Evolutionary conservation across 441 rosid species (phyloP).

Genomic region (Rhodomyrtus psidioides): DNA sequence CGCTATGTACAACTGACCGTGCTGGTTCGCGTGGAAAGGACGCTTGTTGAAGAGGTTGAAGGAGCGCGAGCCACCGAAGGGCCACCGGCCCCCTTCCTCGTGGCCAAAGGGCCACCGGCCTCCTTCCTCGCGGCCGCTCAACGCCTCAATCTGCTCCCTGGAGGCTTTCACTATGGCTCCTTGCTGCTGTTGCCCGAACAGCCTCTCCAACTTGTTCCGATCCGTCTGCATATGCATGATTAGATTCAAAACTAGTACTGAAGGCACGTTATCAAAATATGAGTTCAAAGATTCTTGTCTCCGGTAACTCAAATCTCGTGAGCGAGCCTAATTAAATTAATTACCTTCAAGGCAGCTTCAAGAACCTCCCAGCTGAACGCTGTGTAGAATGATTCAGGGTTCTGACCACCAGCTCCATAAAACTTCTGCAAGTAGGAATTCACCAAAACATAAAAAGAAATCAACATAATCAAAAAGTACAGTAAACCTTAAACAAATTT

Average conservation of each 20-base stretch:
- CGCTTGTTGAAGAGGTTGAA: conserved; percentile 22
- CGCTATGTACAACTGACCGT: conserved; percentile 31
- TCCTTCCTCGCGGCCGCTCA: conserved; percentile 20
- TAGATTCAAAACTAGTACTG: neutral
- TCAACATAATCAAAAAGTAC: neutral
- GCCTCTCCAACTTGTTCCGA: conserved; percentile 26
- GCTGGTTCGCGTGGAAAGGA: conserved; percentile 16
- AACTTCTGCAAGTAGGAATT: conserved; percentile 14
- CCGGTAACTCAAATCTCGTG: neutral
- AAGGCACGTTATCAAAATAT: neutral
- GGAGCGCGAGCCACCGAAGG: conserved; percentile 14
- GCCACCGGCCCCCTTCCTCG: conserved; percentile 23
- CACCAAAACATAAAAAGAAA: neutral
- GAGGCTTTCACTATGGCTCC: conserved; percentile 30
- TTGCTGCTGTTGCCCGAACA: conserved; percentile 18
- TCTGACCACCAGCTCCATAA: conserved; percentile 15
- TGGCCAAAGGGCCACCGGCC: conserved; percentile 33
- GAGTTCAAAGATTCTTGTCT: neutral
- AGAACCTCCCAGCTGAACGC: conserved; percentile 46
- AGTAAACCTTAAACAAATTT: neutral
- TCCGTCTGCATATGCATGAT: conserved; percentile 15
- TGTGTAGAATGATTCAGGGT: conserved; percentile 21
- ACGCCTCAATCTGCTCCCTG: conserved; percentile 31
- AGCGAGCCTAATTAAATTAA: neutral
- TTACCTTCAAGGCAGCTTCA: conserved; percentile 42